phyloP scores from a whole-genome alignment of 2,329 filamentous ascomycete species.

The Diaporthe helianthi region DNA sequence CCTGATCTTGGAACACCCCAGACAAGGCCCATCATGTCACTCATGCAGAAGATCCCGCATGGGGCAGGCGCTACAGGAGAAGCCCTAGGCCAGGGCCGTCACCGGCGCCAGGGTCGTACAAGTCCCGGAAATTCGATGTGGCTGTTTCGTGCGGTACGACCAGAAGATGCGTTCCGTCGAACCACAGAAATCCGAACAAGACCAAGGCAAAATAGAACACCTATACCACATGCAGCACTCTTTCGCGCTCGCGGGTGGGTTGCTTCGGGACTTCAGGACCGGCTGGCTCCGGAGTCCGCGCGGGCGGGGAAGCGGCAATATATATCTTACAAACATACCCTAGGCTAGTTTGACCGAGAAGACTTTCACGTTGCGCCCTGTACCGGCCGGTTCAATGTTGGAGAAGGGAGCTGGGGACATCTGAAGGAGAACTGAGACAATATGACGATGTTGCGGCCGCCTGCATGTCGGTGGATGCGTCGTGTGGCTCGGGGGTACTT shows the following conservation, averaged over 20 bases:
- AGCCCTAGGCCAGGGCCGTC: not conserved
- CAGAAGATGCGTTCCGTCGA: conserved; percentile 1
- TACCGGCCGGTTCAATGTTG: not conserved
- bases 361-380: not conserved
- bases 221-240: too few species aligned
- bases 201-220: too few species aligned
- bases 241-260: too few species aligned
- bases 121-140: not conserved
- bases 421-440: conserved; percentile 4
- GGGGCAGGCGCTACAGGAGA: not conserved
- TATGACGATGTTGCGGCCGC: not conserved
- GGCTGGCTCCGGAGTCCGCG: not conserved
- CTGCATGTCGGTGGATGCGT: not conserved
- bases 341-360: not conserved
- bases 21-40: not conserved
- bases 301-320: not conserved
- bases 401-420: too few species aligned
- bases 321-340: not conserved
- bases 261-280: not conserved
- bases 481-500: conserved; percentile 2
- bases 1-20: not conserved
- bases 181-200: not conserved
- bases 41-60: not conserved
- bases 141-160: not conserved
- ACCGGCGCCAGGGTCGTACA: not conserved